Evolutionary conservation across 306 rosid species (phyloP).

Genomic region (Acmispon strigosus): DNA sequence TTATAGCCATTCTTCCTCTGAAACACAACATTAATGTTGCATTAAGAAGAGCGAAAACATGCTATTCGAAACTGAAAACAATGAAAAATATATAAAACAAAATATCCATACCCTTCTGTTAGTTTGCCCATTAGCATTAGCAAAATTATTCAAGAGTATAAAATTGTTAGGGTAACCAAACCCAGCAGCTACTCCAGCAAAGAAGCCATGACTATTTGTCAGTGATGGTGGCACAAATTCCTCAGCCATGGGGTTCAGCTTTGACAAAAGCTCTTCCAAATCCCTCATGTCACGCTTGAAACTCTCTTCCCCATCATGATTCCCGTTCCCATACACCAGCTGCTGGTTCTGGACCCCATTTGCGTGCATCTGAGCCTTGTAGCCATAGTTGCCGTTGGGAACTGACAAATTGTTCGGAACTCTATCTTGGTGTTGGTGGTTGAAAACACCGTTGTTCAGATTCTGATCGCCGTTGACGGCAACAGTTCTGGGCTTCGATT

Average conservation of each 20-base stretch:
- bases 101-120: slow-evolving; percentile 53
- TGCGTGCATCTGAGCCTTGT: slow-evolving; percentile 42
- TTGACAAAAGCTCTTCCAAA: slow-evolving; percentile 85
- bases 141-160: slow-evolving; percentile 28
- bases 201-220: slow-evolving; percentile 45
- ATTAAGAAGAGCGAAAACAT: background rate
- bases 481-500: slow-evolving; percentile 40
- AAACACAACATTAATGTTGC: background rate
- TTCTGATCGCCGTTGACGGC: slow-evolving; percentile 35
- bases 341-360: slow-evolving; percentile 49
- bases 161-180: slow-evolving; percentile 62
- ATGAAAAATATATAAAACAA: background rate
- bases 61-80: background rate
- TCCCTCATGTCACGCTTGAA: slow-evolving; percentile 81
- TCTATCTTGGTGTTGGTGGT: slow-evolving; percentile 35
- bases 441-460: slow-evolving; percentile 32
- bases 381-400: slow-evolving; percentile 39
- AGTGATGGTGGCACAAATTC: slow-evolving; percentile 89
- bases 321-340: slow-evolving; percentile 45
- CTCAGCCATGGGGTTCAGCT: slow-evolving; percentile 97
- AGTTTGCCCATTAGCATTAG: slow-evolving; percentile 38
- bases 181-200: slow-evolving; percentile 37
- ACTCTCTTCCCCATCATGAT: slow-evolving; percentile 44
- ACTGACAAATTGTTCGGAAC: slow-evolving; percentile 33
- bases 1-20: slow-evolving; percentile 88